These are phyloP conservation scores for Groenewaldozyma tartarivorans DNA, from an alignment of 805 yeast species.

Conservation along the genomic window DNA sequence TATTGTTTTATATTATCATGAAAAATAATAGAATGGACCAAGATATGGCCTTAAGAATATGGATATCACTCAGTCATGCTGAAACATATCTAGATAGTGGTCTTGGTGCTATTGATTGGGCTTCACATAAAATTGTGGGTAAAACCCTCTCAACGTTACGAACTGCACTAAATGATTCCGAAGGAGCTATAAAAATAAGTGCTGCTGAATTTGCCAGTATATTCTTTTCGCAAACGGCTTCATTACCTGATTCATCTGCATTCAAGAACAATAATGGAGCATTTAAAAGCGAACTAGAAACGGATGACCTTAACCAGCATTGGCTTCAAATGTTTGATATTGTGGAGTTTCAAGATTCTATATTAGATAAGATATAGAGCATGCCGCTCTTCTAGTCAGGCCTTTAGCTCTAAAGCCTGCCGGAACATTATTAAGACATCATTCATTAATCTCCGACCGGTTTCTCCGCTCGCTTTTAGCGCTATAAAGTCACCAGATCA, in stretches of 20 bases:
- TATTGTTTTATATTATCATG: constrained; percentile 7
- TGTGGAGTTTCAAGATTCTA: too few relatives aligned
- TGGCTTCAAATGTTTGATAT: neutral
- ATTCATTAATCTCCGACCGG: too few relatives aligned
- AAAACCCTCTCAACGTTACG: constrained; percentile 2
- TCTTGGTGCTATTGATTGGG: neutral
- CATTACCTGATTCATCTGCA: too few relatives aligned
- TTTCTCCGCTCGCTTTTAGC: too few relatives aligned
- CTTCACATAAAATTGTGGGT: constrained; percentile 1
- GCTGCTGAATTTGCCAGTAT: constrained; percentile 3
- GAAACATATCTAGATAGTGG: constrained; percentile 9
- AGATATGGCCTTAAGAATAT: constrained; percentile 8
- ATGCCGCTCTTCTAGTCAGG: too few relatives aligned
- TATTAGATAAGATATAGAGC: too few relatives aligned
- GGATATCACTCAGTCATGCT: constrained; percentile 8
- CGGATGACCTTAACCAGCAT: neutral
- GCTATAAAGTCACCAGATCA: too few relatives aligned
- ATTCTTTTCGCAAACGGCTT: too few relatives aligned
- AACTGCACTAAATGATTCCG: neutral
- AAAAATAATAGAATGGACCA: neutral
- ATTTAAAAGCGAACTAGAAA: neutral
- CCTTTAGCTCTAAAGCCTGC: too few relatives aligned
- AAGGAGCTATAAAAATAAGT: neutral
- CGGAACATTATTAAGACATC: too few relatives aligned
- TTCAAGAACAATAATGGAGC: too few relatives aligned